Percentiles rank a stretch among this genome's conserved stretches.
phyloP scores from a whole-genome alignment of 2,329 filamentous ascomycete genomes.

The Bertia moriformis region DNA sequence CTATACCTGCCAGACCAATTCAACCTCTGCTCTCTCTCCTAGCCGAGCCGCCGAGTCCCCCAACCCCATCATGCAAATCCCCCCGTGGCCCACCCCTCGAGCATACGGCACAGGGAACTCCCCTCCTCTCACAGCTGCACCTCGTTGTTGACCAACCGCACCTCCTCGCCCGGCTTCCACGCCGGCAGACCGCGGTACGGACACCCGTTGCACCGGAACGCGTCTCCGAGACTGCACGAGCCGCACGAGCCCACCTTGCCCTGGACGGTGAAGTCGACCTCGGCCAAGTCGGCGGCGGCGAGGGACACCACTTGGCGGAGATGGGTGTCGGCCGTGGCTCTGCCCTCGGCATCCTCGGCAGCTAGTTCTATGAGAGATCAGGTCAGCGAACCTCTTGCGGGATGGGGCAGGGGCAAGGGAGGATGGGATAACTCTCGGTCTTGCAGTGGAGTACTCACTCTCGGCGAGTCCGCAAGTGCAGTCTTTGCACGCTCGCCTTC shows the following conservation, averaged over 20 bases:
- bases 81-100: too few relatives aligned
- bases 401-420: too few relatives aligned
- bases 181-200: constrained; percentile 86
- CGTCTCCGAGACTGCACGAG: constrained; percentile 86
- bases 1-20: too few relatives aligned
- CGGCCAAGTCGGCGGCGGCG: constrained; percentile 63
- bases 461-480: constrained; percentile 88
- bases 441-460: too few relatives aligned
- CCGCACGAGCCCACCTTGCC: constrained; percentile 92
- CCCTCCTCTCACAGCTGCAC: constrained; percentile 68
- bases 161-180: constrained; percentile 94
- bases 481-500: constrained; percentile 90
- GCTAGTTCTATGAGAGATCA: too few relatives aligned
- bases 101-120: too few relatives aligned
- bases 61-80: too few relatives aligned
- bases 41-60: too few relatives aligned
- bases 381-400: too few relatives aligned
- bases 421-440: too few relatives aligned
- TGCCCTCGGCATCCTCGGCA: constrained; percentile 64
- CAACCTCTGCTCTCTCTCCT: too few relatives aligned
- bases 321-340: constrained; percentile 43
- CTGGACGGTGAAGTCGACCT: constrained; percentile 94
- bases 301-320: constrained; percentile 29
- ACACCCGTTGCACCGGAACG: constrained; percentile 62
- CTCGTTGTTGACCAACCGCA: constrained; percentile 71